phyloP scores from a whole-genome alignment of 2,329 filamentous ascomycete genomes.

The Aspergillus bombycis region DNA sequence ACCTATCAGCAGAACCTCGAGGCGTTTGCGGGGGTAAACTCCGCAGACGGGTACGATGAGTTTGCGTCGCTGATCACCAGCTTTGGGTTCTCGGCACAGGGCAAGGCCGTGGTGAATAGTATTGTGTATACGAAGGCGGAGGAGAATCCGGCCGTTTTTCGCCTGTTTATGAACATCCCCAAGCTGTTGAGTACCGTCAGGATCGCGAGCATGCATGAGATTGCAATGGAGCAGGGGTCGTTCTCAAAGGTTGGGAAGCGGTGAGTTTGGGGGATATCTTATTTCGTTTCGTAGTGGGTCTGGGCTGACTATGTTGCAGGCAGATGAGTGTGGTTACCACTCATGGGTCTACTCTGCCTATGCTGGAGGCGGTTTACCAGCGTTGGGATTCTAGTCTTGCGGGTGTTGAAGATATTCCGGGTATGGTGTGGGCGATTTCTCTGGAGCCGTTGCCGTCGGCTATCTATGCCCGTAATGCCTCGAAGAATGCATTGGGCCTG shows the following conservation, averaged over 20 bases:
- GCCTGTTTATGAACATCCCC: neutral
- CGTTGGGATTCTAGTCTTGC: neutral
- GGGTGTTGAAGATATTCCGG: neutral
- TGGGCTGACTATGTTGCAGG: neutral
- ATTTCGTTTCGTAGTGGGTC: accelerated
- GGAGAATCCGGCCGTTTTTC: neutral
- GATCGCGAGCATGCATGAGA: neutral
- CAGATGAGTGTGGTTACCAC: neutral
- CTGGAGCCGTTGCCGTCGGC: neutral
- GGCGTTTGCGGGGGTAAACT: neutral
- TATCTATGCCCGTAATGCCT: neutral
- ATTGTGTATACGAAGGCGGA: neutral
- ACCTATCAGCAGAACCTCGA: neutral
- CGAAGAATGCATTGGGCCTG: neutral
- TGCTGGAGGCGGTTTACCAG: neutral
- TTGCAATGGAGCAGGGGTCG: neutral
- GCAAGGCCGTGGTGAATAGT: neutral
- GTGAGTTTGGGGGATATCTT: neutral
- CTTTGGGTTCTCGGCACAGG: neutral
- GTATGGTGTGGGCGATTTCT: neutral
- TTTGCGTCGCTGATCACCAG: neutral
- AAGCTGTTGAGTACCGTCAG: neutral
- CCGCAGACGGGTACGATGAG: neutral
- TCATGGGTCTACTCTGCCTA: neutral
- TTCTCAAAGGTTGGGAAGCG: neutral